Evolutionary conservation across 208 protist species (phyloP), one percentile per base, ranked within the genome.

Genomic region (Tritrichomonas foetus): DNA sequence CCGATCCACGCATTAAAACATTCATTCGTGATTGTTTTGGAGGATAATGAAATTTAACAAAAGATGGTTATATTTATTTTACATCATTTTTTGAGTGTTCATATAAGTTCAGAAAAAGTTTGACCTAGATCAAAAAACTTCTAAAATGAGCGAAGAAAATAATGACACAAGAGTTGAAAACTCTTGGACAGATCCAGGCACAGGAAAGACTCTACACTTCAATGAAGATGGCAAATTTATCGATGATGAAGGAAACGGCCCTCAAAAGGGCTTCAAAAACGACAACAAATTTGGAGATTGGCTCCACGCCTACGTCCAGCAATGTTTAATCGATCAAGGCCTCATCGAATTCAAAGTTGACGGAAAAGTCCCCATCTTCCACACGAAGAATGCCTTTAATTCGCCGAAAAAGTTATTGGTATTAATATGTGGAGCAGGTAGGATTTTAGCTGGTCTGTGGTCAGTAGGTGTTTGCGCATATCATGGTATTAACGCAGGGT

Each of bases 391-490:
- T 44, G 74, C 74, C 11, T 50, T 82, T 82, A 82, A 82, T 50
- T 82, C 74, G 8, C 74, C 74, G 16, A 3, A 53, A 49, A 82
- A 82, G 50, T 30, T 82, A n/a, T 50, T 82, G n/a, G 41, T 82
- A 50, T 82, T 82, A 53, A 82, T 82, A 33, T 36, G 41, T 47
- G 74, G 74, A 22, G 41, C 74, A 82, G 74, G 74, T n/a, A 36
- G 74, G n/a, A 36, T 82, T 20, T 20, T 25, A 3, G 74, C 74
- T 11, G 74, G 74, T 1, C 14, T 82, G 30, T 82, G 74, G 74
- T 82, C 74, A 50, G 74, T 82, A 82, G 74, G 74, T 5, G 74
- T 82, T 53, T 53, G 36, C 41, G 74, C 74, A 14, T 82, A 82
- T 30, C n/a, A 25, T 22, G 74, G 74, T n/a, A n/a, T 82, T 25